These are phyloP conservation scores for Phytophthora meadii DNA, from an alignment of 352 stramenopile species.

Conservation along the genomic window DNA sequence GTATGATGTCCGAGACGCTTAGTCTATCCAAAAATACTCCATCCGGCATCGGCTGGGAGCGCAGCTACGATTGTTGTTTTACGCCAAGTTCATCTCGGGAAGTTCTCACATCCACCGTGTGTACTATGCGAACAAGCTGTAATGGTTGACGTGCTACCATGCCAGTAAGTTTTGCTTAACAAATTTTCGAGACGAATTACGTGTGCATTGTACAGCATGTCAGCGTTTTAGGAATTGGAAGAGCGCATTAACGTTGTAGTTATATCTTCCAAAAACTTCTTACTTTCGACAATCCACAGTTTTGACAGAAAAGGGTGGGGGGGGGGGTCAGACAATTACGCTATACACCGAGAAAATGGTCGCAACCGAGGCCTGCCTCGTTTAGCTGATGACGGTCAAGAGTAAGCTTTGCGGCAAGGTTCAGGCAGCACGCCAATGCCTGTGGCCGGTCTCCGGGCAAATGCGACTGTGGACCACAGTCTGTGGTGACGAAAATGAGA, in stretches of 20 bases:
- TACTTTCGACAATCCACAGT: too few species aligned
- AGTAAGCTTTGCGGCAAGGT: conserved; percentile 5
- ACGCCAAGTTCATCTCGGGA: conserved; percentile 22
- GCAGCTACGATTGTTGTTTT: conserved; percentile 8
- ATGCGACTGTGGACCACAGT: too few species aligned
- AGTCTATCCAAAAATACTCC: background rate
- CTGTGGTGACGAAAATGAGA: conserved; percentile 29
- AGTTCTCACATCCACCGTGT: conserved; percentile 7
- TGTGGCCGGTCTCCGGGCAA: too few species aligned
- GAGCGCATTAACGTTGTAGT: too few species aligned
- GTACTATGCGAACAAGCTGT: conserved; percentile 4
- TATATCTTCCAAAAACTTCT: too few species aligned
- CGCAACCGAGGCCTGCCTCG: conserved; percentile 3
- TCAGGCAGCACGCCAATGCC: too few species aligned
- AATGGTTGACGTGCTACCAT: conserved; percentile 11
- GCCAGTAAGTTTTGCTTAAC: conserved; percentile 1
- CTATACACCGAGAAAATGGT: conserved; percentile 6
- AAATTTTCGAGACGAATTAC: background rate
- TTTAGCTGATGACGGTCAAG: conserved; percentile 14
- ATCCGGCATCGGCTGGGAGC: conserved; percentile 14
- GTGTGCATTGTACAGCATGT: too few species aligned
- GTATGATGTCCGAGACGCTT: too few species aligned
- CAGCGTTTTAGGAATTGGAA: background rate
- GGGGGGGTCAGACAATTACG: too few species aligned
- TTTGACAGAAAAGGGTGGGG: too few species aligned